phyloP scores from a whole-genome alignment of 2,329 filamentous ascomycete species.

The Alternaria metachromatica region DNA sequence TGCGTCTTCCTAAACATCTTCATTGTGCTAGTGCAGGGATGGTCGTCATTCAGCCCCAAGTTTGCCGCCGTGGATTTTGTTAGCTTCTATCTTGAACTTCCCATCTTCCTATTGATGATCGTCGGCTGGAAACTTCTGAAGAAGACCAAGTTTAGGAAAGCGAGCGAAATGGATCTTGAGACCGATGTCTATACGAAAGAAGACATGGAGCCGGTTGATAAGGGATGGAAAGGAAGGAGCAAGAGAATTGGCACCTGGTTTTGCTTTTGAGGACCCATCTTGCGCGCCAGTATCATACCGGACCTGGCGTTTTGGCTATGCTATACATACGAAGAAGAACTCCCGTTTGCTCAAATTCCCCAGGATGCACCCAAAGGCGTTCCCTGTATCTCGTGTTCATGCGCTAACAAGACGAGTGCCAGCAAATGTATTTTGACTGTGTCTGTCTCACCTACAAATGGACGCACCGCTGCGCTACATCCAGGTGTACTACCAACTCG shows the following conservation, averaged over 20 bases:
- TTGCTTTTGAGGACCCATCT: constrained; percentile 25
- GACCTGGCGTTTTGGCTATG: background rate
- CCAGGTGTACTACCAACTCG: background rate
- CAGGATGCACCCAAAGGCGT: accelerated
- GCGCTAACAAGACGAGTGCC: background rate
- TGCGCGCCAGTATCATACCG: background rate
- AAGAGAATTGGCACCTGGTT: constrained; percentile 39
- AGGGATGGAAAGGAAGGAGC: constrained; percentile 24
- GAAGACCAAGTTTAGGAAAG: constrained; percentile 34
- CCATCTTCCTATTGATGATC: constrained; percentile 39
- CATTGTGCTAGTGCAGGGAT: constrained; percentile 41
- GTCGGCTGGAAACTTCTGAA: constrained; percentile 38
- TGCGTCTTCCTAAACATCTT: constrained; percentile 36
- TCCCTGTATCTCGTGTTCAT: background rate
- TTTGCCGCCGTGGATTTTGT: constrained; percentile 57
- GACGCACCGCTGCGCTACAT: background rate
- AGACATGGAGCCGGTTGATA: constrained; percentile 33
- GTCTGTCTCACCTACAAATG: too few relatives aligned
- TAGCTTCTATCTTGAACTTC: constrained; percentile 56
- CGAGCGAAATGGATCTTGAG: constrained; percentile 38
- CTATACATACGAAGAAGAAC: background rate
- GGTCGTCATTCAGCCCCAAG: constrained; percentile 60
- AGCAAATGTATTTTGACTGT: background rate
- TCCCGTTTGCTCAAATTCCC: accelerated
- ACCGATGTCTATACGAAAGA: constrained; percentile 43